Conservation (phyloP, 768 basidiomycete species). For the Clitopilus passeckerianus region DNA sequence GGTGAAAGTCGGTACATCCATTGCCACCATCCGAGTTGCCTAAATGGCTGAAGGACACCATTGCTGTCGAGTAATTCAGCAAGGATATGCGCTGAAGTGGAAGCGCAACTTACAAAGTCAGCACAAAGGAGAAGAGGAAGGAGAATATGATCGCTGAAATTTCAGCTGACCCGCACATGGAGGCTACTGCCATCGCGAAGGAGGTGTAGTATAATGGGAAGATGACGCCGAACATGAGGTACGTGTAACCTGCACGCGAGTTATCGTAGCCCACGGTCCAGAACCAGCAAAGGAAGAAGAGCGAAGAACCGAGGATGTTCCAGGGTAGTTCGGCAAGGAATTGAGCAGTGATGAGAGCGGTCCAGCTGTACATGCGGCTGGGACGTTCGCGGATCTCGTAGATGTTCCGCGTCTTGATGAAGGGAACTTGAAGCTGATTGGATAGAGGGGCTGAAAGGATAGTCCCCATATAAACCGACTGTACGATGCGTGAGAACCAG, state of each 20-base stretch:
- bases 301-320: slow-evolving; percentile 54
- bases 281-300: slow-evolving; percentile 72
- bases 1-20: slow-evolving; percentile 62
- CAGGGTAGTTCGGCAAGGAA: slow-evolving; percentile 58
- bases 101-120: neutral
- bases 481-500: neutral
- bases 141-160: slow-evolving; percentile 56
- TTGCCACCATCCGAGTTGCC: slow-evolving; percentile 60
- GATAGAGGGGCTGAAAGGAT: slow-evolving; percentile 49
- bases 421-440: slow-evolving; percentile 62
- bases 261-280: slow-evolving; percentile 62
- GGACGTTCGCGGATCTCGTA: slow-evolving; percentile 68
- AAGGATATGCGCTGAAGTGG: neutral
- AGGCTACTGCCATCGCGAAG: slow-evolving; percentile 54
- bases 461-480: slow-evolving; percentile 57
- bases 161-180: slow-evolving; percentile 56
- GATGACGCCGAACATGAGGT: slow-evolving; percentile 46
- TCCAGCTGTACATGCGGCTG: slow-evolving; percentile 63
- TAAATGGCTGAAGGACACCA: slow-evolving; percentile 64
- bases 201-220: slow-evolving; percentile 67
- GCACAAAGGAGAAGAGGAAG: slow-evolving; percentile 55
- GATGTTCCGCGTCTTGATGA: slow-evolving; percentile 53
- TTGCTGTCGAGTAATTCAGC: slow-evolving; percentile 32
- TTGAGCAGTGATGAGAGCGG: slow-evolving; percentile 50
- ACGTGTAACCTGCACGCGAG: slow-evolving; percentile 53